Evolutionary conservation across 202 grass and related monocot genomes (phyloP).

Genomic region (Dendrocalamus latiflorus): DNA sequence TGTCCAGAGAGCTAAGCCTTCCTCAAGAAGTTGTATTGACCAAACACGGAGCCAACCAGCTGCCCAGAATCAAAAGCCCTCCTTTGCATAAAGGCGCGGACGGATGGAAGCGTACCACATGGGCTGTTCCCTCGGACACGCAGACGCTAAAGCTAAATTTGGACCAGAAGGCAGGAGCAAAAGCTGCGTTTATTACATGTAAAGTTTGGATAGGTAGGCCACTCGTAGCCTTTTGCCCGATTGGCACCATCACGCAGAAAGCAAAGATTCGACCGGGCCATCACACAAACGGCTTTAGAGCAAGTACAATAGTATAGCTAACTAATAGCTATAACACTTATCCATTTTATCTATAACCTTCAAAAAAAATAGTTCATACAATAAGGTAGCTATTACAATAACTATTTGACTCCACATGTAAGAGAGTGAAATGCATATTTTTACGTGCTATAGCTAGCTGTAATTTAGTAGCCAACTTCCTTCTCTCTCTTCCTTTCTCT

Average conservation of each 20-base stretch:
- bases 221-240: background rate
- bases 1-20: background rate
- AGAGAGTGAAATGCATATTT: too few relatives aligned
- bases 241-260: conserved; percentile 36
- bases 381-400: too few relatives aligned
- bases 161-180: background rate
- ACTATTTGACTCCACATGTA: too few relatives aligned
- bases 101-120: conserved; percentile 35
- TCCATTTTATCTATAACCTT: too few relatives aligned
- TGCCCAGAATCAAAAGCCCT: background rate
- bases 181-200: conserved; percentile 17
- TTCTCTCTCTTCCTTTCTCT: too few relatives aligned
- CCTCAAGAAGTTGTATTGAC: background rate
- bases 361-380: too few relatives aligned
- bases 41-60: conserved; percentile 3
- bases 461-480: too few relatives aligned
- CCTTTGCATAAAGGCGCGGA: background rate
- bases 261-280: background rate
- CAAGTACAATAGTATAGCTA: too few relatives aligned
- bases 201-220: conserved; percentile 25
- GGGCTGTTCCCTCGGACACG: conserved; percentile 18
- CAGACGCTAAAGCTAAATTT: background rate
- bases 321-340: too few relatives aligned
- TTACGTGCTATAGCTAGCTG: too few relatives aligned
- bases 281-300: too few relatives aligned